phyloP scores from a whole-genome alignment of 2,329 filamentous ascomycete species.

The Drechslerella coelobrocha region DNA sequence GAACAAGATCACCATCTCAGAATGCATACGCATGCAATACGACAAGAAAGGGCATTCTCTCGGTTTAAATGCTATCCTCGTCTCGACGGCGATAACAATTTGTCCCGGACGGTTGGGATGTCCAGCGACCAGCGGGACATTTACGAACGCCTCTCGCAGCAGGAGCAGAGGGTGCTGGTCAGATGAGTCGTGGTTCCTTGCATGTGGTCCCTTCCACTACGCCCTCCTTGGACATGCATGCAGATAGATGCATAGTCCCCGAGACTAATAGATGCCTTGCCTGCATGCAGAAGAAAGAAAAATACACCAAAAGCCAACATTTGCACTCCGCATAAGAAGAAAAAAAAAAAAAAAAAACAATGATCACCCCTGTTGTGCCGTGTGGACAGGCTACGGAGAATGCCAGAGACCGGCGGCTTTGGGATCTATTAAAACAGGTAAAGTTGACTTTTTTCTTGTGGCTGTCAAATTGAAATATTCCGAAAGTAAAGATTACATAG shows the following conservation, averaged over 20 bases:
- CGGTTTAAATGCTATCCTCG: background rate
- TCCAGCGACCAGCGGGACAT: background rate
- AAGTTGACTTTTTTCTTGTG: background rate
- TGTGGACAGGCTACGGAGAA: no score
- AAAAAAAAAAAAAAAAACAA: no score
- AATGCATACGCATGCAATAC: no score
- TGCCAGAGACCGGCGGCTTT: no score
- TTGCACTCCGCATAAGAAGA: no score
- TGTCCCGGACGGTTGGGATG: background rate
- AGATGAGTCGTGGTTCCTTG: background rate
- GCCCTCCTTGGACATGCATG: background rate
- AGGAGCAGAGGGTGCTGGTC: no score
- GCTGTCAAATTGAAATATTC: background rate
- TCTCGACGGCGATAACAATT: background rate
- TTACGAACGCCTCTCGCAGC: no score
- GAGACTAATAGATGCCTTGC: no score
- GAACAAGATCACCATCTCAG: no score
- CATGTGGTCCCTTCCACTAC: background rate
- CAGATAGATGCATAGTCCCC: background rate
- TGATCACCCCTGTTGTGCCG: no score
- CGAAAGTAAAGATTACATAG: background rate
- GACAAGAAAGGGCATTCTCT: background rate
- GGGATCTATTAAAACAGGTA: background rate
- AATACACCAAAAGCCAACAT: no score
- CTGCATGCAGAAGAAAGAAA: no score